Base-by-base conservation (phyloP, 768 basidiomycete species). In the Boletus sensibilis region DNA sequence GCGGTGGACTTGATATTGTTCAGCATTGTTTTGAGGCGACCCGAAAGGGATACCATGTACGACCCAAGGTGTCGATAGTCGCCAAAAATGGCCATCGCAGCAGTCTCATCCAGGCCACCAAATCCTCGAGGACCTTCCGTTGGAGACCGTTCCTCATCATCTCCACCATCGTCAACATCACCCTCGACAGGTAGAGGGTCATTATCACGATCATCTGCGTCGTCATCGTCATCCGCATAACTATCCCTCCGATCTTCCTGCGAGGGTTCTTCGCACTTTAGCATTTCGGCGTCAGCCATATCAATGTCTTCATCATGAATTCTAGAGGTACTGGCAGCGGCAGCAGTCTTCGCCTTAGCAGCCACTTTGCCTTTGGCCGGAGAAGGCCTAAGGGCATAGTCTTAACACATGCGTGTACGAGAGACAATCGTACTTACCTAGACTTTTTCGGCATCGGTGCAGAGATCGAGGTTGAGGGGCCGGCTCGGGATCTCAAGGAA, bases 21-120 rank as follows among this genome's bases (percentile, higher is more conserved):
- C 57, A 97, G 78, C 82, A 96, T 89, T 7, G 84, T 86, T 80
- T 94, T 95, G 71, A 98, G 84, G 46, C 95, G 88, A 29, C 83
- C 84, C 23, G 88, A 88, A 46, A 96, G 82, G 29, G 90, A 90
- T 64, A 91, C 82, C 90, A 98, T 93, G 75, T 92, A 92, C n/a
- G 90, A 90, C 48, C 92, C 92, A 67, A 92, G 82, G 60, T 90
- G 86, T 49, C 92, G 86, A 75, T 90, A 94, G 72, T 92, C 90
- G 63, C 90, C 89, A 64, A 89, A 90, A 64, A 92, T 88, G 56
- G 88, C 86, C 78, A 92, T 78, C 33, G 89, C 87, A 1, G 86
- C 79, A 6, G 83, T 74, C 64, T 90, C 89, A 66, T 88, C 87
- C 65, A 87, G 75, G 35, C 80, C 80, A 39, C 78, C 79, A 51